Percentiles rank a stretch among this genome's conserved stretches.
These are phyloP conservation scores for Phaeosphaeria sp. DNA, from an alignment of 2,329 filamentous ascomycete genomes.

Conservation along the genomic window DNA sequence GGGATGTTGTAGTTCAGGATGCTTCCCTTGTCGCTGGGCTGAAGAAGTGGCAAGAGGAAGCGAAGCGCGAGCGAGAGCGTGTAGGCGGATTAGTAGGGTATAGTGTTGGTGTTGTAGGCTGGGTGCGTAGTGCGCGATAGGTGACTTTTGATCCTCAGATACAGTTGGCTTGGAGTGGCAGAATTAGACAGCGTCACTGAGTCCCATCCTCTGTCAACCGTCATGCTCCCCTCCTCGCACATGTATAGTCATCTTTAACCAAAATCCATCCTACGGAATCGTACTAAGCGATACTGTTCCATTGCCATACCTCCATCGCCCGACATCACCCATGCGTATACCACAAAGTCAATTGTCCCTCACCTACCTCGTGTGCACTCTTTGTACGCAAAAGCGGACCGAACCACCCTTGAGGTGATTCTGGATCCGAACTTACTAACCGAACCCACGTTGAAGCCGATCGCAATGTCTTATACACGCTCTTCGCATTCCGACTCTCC, in stretches of 20 bases:
- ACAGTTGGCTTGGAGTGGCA: too few relatives aligned
- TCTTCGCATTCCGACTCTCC: background rate
- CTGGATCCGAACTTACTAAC: background rate
- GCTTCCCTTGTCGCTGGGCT: constrained; percentile 66
- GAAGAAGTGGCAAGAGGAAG: constrained; percentile 72
- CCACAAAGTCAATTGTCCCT: background rate
- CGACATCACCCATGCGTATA: background rate
- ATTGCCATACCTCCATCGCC: background rate
- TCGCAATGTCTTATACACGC: background rate
- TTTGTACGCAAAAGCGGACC: background rate
- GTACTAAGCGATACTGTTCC: background rate
- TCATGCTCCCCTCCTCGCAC: background rate
- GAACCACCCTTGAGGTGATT: background rate
- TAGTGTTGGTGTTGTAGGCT: constrained; percentile 83
- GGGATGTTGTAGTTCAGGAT: constrained; percentile 61
- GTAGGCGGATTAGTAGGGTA: constrained; percentile 82
- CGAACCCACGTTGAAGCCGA: background rate
- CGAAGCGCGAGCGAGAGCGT: constrained; percentile 73
- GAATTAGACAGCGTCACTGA: too few relatives aligned
- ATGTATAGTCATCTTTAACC: background rate
- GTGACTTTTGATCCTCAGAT: too few relatives aligned
- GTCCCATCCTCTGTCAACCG: too few relatives aligned
- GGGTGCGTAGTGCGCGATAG: constrained; percentile 65
- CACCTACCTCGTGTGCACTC: background rate
- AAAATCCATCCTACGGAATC: background rate